Percentiles rank a stretch among this genome's conserved stretches.
Conservation (phyloP, 2,329 filamentous ascomycete species). For the Trichoderma pleuroti region DNA sequence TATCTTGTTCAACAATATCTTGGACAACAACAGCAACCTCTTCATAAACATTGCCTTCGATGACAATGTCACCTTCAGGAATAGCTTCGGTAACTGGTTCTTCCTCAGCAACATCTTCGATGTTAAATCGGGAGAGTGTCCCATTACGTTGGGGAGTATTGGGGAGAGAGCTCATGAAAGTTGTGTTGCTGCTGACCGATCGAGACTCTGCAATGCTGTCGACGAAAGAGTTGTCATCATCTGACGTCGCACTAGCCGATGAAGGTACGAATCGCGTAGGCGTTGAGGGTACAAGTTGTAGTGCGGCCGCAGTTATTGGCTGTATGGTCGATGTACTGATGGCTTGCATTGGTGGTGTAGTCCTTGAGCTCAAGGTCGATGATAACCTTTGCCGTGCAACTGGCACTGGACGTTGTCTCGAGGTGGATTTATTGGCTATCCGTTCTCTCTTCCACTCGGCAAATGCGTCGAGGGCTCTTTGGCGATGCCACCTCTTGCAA, state of each 20-base stretch:
- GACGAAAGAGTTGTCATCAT: background rate
- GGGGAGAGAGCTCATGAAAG: background rate
- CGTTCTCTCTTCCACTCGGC: background rate
- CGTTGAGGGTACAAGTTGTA: background rate
- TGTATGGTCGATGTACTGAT: background rate
- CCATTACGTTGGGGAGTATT: background rate
- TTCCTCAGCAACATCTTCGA: background rate
- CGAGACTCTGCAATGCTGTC: background rate
- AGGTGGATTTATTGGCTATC: background rate
- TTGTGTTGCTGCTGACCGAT: background rate
- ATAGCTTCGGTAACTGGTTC: background rate
- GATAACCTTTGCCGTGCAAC: background rate
- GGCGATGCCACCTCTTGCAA: conserved; percentile 6
- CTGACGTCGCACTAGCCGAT: background rate
- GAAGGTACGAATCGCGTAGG: background rate
- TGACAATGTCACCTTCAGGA: background rate
- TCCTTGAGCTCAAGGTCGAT: background rate
- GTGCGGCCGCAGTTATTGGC: background rate
- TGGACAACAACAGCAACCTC: background rate
- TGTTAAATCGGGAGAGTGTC: background rate
- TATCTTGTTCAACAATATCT: background rate
- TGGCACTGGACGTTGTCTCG: background rate
- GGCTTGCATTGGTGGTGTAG: background rate
- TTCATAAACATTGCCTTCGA: background rate
- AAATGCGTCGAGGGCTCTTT: background rate